phyloP scores from a whole-genome alignment of 768 basidiomycete species.

The Termitomyces bulborhizus region DNA sequence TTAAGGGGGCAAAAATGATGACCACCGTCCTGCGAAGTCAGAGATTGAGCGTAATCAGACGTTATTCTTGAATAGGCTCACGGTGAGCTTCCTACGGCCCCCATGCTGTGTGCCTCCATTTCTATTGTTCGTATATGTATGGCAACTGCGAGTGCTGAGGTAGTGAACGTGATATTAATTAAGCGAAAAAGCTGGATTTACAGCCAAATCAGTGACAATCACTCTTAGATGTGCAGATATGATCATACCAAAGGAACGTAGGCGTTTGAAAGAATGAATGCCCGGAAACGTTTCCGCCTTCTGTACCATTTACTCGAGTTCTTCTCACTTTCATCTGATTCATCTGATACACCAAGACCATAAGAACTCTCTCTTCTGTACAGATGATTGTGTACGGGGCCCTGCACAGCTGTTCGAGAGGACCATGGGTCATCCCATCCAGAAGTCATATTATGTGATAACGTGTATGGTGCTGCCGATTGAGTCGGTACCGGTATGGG shows the following conservation, averaged over 20 bases:
- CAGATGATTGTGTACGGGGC: slow-evolving; percentile 25
- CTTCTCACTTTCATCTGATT: slow-evolving; percentile 20
- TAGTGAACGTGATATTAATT: slow-evolving; percentile 78
- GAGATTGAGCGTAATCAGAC: background rate
- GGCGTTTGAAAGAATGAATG: slow-evolving; percentile 65
- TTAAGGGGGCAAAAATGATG: slow-evolving; percentile 80
- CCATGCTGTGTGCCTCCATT: slow-evolving; percentile 41
- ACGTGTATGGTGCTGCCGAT: slow-evolving; percentile 39
- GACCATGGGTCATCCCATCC: slow-evolving; percentile 70
- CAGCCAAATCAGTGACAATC: slow-evolving; percentile 9
- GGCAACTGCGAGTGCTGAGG: slow-evolving; percentile 73
- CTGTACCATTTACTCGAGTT: slow-evolving; percentile 23
- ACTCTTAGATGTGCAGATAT: background rate
- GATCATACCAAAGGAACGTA: slow-evolving; percentile 71
- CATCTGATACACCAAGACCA: slow-evolving; percentile 21
- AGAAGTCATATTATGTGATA: slow-evolving; percentile 50
- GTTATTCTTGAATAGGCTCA: slow-evolving; percentile 26
- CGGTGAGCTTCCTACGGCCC: slow-evolving; percentile 81
- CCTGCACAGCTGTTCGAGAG: slow-evolving; percentile 35
- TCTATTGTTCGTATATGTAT: slow-evolving; percentile 67
- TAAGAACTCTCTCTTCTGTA: slow-evolving; percentile 19
- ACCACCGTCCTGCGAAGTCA: slow-evolving; percentile 55
- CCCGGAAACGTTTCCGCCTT: slow-evolving; percentile 45
- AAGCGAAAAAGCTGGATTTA: slow-evolving; percentile 67
- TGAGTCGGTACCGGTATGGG: slow-evolving; percentile 28